These are phyloP conservation scores for Thielaviopsis musarum DNA, from an alignment of 2,329 filamentous ascomycete genomes.

Conservation along the genomic window DNA sequence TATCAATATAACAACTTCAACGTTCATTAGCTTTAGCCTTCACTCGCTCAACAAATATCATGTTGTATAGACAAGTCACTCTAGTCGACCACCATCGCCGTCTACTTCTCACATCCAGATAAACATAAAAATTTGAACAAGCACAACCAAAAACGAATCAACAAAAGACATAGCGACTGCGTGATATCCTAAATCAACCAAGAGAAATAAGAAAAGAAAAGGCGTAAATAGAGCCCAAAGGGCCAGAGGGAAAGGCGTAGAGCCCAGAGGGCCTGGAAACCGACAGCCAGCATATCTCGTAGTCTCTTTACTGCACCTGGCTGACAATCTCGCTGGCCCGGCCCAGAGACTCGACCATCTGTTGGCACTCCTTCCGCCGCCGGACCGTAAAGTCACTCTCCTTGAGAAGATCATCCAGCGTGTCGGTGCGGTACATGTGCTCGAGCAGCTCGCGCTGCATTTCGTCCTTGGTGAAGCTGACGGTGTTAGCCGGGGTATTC, in stretches of 20 bases:
- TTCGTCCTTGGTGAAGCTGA: conserved; percentile 83
- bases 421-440: conserved; percentile 87
- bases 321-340: conserved; percentile 94
- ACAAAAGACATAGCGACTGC: not conserved
- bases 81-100: too few species aligned
- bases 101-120: not conserved
- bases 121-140: not conserved
- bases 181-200: conserved; percentile 8
- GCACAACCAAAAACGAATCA: not conserved
- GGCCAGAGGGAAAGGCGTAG: not conserved
- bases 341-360: conserved; percentile 90
- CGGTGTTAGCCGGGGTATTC: not conserved
- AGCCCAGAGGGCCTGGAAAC: not conserved
- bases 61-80: not conserved
- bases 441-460: conserved; percentile 96
- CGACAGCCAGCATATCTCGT: not conserved
- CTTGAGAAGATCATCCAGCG: conserved; percentile 86
- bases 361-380: conserved; percentile 91
- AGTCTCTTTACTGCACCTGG: conserved; percentile 40
- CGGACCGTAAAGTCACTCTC: conserved; percentile 95
- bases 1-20: not conserved
- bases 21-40: not conserved
- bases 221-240: not conserved
- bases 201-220: not conserved
- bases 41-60: not conserved